A percentile compares a stretch with the other conserved stretches of the same genome.
Evolutionary conservation across 148 eudicot genomes (phyloP).

Genomic region (Dianthus caryophyllus): DNA sequence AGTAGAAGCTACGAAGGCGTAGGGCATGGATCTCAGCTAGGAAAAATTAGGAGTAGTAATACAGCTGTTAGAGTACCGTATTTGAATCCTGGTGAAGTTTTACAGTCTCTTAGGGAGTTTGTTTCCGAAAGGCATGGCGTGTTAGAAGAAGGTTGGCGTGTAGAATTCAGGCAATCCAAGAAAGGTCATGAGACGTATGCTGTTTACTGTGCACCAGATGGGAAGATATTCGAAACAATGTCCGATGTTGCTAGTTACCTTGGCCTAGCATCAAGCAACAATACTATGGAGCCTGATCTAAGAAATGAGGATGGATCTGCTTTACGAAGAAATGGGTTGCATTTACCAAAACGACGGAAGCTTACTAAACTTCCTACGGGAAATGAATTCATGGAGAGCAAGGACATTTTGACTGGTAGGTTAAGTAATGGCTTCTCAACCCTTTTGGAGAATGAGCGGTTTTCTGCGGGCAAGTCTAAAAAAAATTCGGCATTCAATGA

Average conservation of each 20-base stretch:
- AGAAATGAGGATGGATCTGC: constrained; percentile 32
- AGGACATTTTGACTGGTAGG: constrained; percentile 17
- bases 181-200: constrained; percentile 35
- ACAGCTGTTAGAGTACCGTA: constrained; percentile 24
- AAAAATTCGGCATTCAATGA: constrained; percentile 18
- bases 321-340: constrained; percentile 27
- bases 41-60: constrained; percentile 39
- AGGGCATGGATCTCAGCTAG: constrained; percentile 30
- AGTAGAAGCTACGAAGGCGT: constrained; percentile 35
- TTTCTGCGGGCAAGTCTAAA: constrained; percentile 18
- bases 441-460: constrained; percentile 14
- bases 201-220: constrained; percentile 53
- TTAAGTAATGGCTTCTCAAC: constrained; percentile 18
- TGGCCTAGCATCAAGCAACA: constrained; percentile 33
- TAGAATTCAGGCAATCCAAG: constrained; percentile 34
- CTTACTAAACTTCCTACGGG: constrained; percentile 22
- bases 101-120: constrained; percentile 50
- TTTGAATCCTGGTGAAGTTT: constrained; percentile 32
- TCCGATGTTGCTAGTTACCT: constrained; percentile 46
- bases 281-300: constrained; percentile 25
- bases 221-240: constrained; percentile 42
- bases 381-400: constrained; percentile 26
- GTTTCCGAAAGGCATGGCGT: constrained; percentile 41
- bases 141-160: constrained; percentile 48
- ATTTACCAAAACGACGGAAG: constrained; percentile 32